These are phyloP conservation scores for Pyrus betulifolia DNA, from an alignment of 306 rosid species.

Conservation along the genomic window DNA sequence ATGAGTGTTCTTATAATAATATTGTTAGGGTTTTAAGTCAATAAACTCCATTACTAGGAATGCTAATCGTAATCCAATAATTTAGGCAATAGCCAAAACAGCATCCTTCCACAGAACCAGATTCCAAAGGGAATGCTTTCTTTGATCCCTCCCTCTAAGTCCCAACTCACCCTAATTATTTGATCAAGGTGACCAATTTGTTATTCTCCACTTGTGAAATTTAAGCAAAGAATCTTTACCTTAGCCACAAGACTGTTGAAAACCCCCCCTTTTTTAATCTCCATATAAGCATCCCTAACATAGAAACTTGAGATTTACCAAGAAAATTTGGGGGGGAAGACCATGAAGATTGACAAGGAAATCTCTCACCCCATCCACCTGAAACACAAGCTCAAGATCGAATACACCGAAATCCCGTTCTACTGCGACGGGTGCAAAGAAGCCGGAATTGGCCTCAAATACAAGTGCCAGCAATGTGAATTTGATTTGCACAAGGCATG, in stretches of 20 bases:
- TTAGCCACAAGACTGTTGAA: not conserved
- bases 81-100: slow-evolving; percentile 5
- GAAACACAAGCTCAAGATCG: slow-evolving; percentile 36
- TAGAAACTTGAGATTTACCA: not conserved
- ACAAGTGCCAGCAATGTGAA: slow-evolving; percentile 38
- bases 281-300: slow-evolving; percentile 1
- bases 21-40: not conserved
- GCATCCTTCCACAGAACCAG: slow-evolving; percentile 23
- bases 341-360: slow-evolving; percentile 31
- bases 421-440: slow-evolving; percentile 58
- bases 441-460: slow-evolving; percentile 47
- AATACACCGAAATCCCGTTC: slow-evolving; percentile 43
- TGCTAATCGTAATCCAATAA: not conserved
- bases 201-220: slow-evolving; percentile 25
- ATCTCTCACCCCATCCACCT: slow-evolving; percentile 43
- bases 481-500: slow-evolving; percentile 43
- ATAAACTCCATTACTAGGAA: not conserved
- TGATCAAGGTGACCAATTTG: slow-evolving; percentile 13
- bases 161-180: slow-evolving; percentile 5
- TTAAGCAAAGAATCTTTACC: slow-evolving; percentile 35
- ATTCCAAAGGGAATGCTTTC: slow-evolving; percentile 24
- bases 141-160: slow-evolving; percentile 1
- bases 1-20: not conserved
- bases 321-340: not conserved
- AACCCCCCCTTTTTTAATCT: not conserved